Percentiles rank a stretch among this genome's conserved stretches.
These are phyloP conservation scores for Collybiopsis luxurians DNA, from an alignment of 768 basidiomycete genomes.

Conservation along the genomic window DNA sequence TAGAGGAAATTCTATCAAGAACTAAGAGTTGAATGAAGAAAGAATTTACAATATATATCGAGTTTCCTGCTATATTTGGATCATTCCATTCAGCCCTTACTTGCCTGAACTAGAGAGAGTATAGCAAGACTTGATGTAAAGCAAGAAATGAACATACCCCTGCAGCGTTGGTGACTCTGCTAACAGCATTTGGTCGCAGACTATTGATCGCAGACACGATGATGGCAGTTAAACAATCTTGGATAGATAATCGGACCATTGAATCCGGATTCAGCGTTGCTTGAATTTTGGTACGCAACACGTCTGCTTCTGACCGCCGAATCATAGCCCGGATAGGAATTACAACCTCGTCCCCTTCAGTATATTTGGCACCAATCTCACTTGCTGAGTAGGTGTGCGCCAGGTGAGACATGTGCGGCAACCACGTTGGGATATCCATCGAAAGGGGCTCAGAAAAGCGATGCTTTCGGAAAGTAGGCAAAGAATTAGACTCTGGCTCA, in stretches of 20 bases:
- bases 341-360: constrained; percentile 9
- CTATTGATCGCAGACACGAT: constrained; percentile 20
- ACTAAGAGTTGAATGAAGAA: constrained; percentile 7
- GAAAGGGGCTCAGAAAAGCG: neutral
- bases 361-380: constrained; percentile 18
- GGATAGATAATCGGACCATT: constrained; percentile 16
- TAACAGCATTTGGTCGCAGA: constrained; percentile 12
- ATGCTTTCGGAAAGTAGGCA: constrained; percentile 16
- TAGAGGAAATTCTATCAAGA: neutral
- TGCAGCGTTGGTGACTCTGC: constrained; percentile 22
- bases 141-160: constrained; percentile 18
- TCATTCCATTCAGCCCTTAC: constrained; percentile 16
- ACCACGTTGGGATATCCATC: constrained; percentile 14
- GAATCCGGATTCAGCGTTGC: constrained; percentile 8
- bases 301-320: neutral
- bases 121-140: neutral
- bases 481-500: neutral
- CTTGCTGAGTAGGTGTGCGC: constrained; percentile 10
- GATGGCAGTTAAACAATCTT: constrained; percentile 29
- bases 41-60: constrained; percentile 18
- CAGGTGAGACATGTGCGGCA: constrained; percentile 23
- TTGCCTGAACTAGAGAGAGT: constrained; percentile 16
- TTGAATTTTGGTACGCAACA: constrained; percentile 7
- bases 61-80: constrained; percentile 16
- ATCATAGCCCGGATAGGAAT: constrained; percentile 14